Evolutionary conservation across 1,284 basidiomycete species (phyloP).

Genomic region (Chalciporus sp.): DNA sequence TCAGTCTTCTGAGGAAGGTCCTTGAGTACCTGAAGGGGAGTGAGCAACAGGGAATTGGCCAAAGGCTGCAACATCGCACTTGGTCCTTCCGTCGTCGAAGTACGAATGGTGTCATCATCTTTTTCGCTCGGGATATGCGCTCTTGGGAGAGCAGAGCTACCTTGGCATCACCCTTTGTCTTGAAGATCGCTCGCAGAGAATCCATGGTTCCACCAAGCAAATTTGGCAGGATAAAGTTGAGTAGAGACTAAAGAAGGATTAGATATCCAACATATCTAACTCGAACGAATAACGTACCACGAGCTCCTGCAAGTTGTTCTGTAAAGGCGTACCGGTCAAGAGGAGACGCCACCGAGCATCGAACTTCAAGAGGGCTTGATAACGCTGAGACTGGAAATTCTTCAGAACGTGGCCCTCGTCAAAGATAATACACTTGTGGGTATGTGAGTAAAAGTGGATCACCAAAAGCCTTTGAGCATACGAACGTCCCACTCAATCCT

Average conservation of each 20-base stretch:
- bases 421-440: constrained; percentile 78
- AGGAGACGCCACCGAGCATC: constrained; percentile 89
- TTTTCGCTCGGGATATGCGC: constrained; percentile 92
- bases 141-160: constrained; percentile 87
- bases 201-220: constrained; percentile 81
- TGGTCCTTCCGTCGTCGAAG: constrained; percentile 94
- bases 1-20: constrained; percentile 94
- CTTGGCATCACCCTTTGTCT: constrained; percentile 88
- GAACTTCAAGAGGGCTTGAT: constrained; percentile 86
- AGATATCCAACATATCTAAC: constrained; percentile 5
- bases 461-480: constrained; percentile 15
- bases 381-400: constrained; percentile 95
- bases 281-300: constrained; percentile 63
- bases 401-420: constrained; percentile 97
- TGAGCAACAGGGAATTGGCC: constrained; percentile 10
- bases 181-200: constrained; percentile 93
- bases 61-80: constrained; percentile 39
- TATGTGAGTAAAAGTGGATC: constrained; percentile 11
- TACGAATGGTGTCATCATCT: constrained; percentile 99
- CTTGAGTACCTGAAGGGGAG: constrained; percentile 71
- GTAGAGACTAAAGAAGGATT: constrained; percentile 69
- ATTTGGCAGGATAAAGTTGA: constrained; percentile 97
- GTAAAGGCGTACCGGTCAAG: constrained; percentile 94
- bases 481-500: constrained; percentile 90
- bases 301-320: constrained; percentile 91